A percentile compares a stretch with the other conserved stretches of the same genome.
phyloP scores from a whole-genome alignment of 176 grass and related monocot genomes.

The Coix lacrymajobi region DNA sequence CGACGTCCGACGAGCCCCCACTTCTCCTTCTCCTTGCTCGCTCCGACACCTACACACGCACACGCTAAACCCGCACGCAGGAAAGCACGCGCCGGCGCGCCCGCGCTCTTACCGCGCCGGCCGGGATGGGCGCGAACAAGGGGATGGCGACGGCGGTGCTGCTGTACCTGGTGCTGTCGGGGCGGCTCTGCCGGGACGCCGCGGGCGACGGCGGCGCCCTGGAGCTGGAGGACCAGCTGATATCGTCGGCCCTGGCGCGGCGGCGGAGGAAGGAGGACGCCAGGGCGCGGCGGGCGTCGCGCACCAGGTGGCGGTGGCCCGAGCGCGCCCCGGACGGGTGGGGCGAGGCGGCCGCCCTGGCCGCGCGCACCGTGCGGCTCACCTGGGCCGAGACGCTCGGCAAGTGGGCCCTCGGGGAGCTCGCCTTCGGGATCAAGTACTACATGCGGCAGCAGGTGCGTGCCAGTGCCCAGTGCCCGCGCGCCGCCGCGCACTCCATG shows the following conservation, averaged over 20 bases:
- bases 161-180: slow-evolving; percentile 61
- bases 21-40: neutral
- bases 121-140: slow-evolving; percentile 34
- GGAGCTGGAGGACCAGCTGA: slow-evolving; percentile 20
- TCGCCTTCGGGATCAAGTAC: slow-evolving; percentile 86
- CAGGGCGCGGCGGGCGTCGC: slow-evolving; percentile 13
- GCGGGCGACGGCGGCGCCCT: neutral
- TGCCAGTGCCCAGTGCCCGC: neutral
- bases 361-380: slow-evolving; percentile 48
- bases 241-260: slow-evolving; percentile 19
- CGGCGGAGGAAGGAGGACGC: slow-evolving; percentile 26
- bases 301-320: slow-evolving; percentile 28
- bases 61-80: neutral
- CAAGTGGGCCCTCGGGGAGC: slow-evolving; percentile 81
- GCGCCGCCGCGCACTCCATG: neutral
- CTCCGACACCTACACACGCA: neutral
- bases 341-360: slow-evolving; percentile 32
- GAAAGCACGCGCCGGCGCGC: too few relatives aligned
- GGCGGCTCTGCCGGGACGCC: slow-evolving; percentile 47
- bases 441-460: slow-evolving; percentile 71
- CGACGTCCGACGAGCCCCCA: neutral
- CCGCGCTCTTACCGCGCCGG: neutral
- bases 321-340: slow-evolving; percentile 50
- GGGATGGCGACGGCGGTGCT: slow-evolving; percentile 61
- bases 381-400: slow-evolving; percentile 78